These are phyloP conservation scores for Chalaropsis ovoidea DNA, from an alignment of 2,329 filamentous ascomycete genomes.

Conservation along the genomic window DNA sequence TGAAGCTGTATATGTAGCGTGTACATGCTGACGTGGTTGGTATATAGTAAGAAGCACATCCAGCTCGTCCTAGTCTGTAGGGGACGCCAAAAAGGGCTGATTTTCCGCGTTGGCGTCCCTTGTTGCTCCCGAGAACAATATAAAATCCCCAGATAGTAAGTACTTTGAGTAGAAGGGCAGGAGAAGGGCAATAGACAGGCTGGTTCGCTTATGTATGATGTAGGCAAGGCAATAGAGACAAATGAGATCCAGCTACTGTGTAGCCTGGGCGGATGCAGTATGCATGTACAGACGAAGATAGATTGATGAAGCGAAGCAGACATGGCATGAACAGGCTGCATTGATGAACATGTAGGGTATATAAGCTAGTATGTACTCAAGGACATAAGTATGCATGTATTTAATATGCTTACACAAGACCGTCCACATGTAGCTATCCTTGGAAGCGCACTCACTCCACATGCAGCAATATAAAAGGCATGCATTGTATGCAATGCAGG, in stretches of 20 bases:
- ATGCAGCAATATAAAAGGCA: slow-evolving; percentile 3
- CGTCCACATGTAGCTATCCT: slow-evolving; percentile 8
- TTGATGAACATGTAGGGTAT: no score
- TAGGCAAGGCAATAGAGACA: background rate
- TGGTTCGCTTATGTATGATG: background rate
- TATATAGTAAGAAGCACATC: background rate
- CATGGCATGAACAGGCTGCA: no score
- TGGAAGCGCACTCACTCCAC: background rate
- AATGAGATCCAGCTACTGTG: background rate
- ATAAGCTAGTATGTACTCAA: no score
- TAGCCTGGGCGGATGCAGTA: background rate
- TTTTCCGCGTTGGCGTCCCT: background rate
- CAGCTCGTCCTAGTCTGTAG: background rate
- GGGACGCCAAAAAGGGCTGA: background rate
- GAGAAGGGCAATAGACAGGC: background rate
- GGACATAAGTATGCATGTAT: no score
- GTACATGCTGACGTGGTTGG: background rate
- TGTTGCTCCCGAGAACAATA: background rate
- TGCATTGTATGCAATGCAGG: background rate
- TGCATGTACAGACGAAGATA: background rate
- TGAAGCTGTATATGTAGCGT: background rate
- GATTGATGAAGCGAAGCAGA: no score
- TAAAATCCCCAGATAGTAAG: no score
- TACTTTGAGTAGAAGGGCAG: background rate
- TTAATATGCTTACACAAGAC: no score